phyloP scores from a whole-genome alignment of 78 protist genomes.

The Dictyostelium capitatum region DNA sequence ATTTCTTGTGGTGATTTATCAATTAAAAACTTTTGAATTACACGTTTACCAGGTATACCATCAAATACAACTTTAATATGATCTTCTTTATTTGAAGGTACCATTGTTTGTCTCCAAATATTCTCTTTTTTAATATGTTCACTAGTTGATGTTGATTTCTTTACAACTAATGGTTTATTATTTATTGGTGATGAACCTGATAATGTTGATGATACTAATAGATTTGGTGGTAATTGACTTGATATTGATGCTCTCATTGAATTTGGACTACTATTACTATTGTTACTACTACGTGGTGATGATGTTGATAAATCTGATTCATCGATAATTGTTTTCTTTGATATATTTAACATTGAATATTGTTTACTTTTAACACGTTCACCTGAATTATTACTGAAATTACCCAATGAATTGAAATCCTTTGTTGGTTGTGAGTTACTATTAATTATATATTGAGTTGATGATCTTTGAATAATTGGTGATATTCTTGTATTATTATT shows the following conservation, averaged over 20 bases:
- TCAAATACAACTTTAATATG: conserved; percentile 52
- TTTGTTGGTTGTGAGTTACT: background rate
- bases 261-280: background rate
- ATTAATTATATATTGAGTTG: conserved; percentile 4
- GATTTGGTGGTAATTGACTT: background rate
- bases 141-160: background rate
- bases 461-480: background rate
- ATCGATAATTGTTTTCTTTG: background rate
- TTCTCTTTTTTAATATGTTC: conserved; percentile 5
- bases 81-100: conserved; percentile 42
- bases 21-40: conserved; percentile 59
- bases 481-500: conserved; percentile 3
- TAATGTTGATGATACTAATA: background rate
- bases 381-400: background rate
- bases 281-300: background rate
- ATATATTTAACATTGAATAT: conserved; percentile 25
- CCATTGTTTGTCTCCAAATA: conserved; percentile 58
- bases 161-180: conserved; percentile 49
- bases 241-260: background rate
- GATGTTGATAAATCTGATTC: background rate
- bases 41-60: conserved; percentile 49
- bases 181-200: background rate
- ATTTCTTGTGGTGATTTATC: conserved; percentile 55
- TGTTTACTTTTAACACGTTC: conserved; percentile 30
- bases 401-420: background rate